phyloP scores from a whole-genome alignment of 1,139 yeast genomes.

The Geotrichum phurueaensis region DNA sequence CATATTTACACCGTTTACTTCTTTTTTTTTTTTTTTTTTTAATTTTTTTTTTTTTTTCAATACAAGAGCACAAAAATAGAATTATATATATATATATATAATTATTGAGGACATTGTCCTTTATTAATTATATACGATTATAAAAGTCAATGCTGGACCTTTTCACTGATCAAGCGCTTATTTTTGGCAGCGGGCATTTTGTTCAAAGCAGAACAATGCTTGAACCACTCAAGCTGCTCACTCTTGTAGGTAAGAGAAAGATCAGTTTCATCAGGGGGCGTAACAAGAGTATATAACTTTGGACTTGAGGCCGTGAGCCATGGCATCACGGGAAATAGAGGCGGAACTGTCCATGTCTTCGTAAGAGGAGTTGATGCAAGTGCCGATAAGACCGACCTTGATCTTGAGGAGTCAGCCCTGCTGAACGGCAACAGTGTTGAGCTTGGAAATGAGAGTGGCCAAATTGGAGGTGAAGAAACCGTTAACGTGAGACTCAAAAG shows the following conservation, averaged over 20 bases:
- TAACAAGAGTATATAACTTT: constrained; percentile 91
- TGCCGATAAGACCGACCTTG: constrained; percentile 86
- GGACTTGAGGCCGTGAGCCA: constrained; percentile 79
- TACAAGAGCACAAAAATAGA: too few species aligned
- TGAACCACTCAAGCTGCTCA: constrained; percentile 99
- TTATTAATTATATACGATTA: too few species aligned
- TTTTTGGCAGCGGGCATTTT: constrained; percentile 64
- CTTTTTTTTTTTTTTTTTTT: too few species aligned
- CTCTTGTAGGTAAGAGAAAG: constrained; percentile 91
- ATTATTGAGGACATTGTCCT: too few species aligned
- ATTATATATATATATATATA: too few species aligned
- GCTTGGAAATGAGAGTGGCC: constrained; percentile 73
- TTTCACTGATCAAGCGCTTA: too few species aligned
- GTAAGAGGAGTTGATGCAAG: constrained; percentile 95
- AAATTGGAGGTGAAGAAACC: constrained; percentile 96
- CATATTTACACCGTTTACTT: too few species aligned
- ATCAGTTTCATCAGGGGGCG: constrained; percentile 89
- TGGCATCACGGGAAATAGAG: constrained; percentile 79
- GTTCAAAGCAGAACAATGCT: constrained; percentile 97
- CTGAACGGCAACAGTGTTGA: too few species aligned
- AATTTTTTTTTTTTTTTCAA: too few species aligned
- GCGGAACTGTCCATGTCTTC: constrained; percentile 97
- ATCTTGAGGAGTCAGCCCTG: constrained; percentile 68
- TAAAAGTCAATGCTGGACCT: too few species aligned
- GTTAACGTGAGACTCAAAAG: constrained; percentile 81